Conservation (phyloP, 345 rosid genomes). For the Citrus hindsii region DNA sequence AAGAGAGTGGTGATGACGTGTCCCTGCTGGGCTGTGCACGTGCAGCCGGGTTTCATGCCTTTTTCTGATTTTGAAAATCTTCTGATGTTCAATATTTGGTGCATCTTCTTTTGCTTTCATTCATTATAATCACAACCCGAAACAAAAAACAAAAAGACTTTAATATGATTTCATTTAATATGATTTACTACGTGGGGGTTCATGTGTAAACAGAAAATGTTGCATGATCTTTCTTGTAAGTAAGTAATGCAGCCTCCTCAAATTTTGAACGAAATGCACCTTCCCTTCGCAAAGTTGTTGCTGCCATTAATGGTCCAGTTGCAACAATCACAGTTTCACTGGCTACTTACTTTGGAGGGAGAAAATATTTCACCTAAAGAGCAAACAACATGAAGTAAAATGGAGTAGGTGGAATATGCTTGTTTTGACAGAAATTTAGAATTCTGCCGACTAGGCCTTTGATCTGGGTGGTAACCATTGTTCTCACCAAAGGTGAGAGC, state of each 20-base stretch:
- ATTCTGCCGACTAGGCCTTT: too few relatives aligned
- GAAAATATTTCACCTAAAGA: too few relatives aligned
- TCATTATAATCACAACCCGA: neutral
- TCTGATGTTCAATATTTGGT: neutral
- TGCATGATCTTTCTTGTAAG: neutral
- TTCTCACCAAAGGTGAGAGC: too few relatives aligned
- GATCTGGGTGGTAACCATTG: too few relatives aligned
- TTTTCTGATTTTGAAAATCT: neutral
- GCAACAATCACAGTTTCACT: too few relatives aligned
- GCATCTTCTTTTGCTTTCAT: neutral
- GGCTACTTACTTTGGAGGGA: too few relatives aligned
- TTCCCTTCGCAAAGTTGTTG: neutral
- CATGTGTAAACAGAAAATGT: neutral
- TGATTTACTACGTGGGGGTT: neutral
- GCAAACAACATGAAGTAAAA: too few relatives aligned
- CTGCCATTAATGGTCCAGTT: too few relatives aligned
- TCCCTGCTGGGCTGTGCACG: neutral
- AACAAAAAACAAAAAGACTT: neutral
- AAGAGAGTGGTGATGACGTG: neutral
- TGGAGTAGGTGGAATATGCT: too few relatives aligned
- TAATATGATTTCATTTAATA: neutral
- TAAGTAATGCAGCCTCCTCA: neutral
- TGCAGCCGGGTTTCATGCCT: neutral
- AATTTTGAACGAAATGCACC: neutral
- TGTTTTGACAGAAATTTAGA: too few relatives aligned